phyloP scores from a whole-genome alignment of 1,284 basidiomycete species.

The Cystobasidium sp. region DNA sequence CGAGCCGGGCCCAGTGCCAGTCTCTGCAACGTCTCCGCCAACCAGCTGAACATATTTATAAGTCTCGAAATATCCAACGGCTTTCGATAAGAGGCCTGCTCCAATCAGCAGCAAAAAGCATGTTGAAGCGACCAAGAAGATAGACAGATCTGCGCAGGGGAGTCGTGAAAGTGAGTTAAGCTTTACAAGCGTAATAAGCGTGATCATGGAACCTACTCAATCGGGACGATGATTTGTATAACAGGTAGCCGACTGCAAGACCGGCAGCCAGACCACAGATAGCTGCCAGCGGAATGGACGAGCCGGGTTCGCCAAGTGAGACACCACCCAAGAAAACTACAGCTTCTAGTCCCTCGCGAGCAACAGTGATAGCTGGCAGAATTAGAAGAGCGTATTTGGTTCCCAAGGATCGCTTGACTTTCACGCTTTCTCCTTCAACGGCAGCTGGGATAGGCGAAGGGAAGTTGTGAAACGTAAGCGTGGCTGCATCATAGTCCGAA shows the following conservation, averaged over 20 bases:
- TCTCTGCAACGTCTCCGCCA: slow-evolving; percentile 60
- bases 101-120: slow-evolving; percentile 88
- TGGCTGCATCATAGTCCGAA: no score
- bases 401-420: slow-evolving; percentile 47
- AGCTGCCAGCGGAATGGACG: slow-evolving; percentile 83
- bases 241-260: slow-evolving; percentile 63
- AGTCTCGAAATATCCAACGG: slow-evolving; percentile 71
- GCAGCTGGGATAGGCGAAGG: not conserved
- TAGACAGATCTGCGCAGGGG: slow-evolving; percentile 64
- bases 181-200: not conserved
- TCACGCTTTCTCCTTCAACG: slow-evolving; percentile 2
- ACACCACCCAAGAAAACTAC: slow-evolving; percentile 90
- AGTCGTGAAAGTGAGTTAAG: not conserved
- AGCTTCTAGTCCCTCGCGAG: slow-evolving; percentile 90
- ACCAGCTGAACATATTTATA: slow-evolving; percentile 62
- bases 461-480: not conserved
- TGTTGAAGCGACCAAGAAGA: slow-evolving; percentile 86
- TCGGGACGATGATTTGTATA: slow-evolving; percentile 75
- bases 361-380: slow-evolving; percentile 83
- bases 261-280: slow-evolving; percentile 81
- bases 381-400: slow-evolving; percentile 81
- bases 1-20: slow-evolving; percentile 79
- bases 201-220: slow-evolving; percentile 62
- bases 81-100: slow-evolving; percentile 79
- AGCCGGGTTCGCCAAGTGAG: slow-evolving; percentile 74